Conservation (phyloP, 2,329 filamentous ascomycete species). For the Epichloe sylvatica region DNA sequence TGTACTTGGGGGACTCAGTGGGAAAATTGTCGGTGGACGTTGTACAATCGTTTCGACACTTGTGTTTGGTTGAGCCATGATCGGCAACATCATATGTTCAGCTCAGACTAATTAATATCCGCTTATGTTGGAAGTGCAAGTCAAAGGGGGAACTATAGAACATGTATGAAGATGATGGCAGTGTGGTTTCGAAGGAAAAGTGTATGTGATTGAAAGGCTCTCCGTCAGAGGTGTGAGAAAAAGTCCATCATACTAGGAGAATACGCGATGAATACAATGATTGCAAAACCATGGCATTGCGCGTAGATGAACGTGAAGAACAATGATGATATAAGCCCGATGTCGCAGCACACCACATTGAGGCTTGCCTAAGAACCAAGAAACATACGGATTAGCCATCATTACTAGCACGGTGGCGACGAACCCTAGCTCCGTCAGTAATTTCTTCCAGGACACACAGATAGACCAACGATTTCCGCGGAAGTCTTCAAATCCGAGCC, state of each 20-base stretch:
- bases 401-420: neutral
- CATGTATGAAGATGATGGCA: neutral
- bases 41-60: neutral
- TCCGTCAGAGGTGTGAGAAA: too few species aligned
- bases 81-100: neutral
- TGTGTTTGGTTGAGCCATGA: neutral
- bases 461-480: constrained; percentile 1
- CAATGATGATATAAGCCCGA: neutral
- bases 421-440: neutral
- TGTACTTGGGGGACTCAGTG: constrained; percentile 29
- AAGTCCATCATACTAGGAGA: neutral
- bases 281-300: too few species aligned
- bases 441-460: neutral
- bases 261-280: neutral
- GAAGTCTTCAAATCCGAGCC: neutral
- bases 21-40: constrained; percentile 12
- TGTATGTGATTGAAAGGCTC: too few species aligned
- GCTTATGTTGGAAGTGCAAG: neutral
- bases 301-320: neutral
- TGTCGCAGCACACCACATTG: neutral
- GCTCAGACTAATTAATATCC: neutral
- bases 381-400: neutral
- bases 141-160: neutral
- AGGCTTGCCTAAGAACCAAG: neutral
- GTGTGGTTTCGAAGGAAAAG: too few species aligned